Evolutionary conservation across 2,329 filamentous ascomycete genomes (phyloP), one percentile per base, ranked within the genome.

Genomic region (Hymenoscyphus salicellus): DNA sequence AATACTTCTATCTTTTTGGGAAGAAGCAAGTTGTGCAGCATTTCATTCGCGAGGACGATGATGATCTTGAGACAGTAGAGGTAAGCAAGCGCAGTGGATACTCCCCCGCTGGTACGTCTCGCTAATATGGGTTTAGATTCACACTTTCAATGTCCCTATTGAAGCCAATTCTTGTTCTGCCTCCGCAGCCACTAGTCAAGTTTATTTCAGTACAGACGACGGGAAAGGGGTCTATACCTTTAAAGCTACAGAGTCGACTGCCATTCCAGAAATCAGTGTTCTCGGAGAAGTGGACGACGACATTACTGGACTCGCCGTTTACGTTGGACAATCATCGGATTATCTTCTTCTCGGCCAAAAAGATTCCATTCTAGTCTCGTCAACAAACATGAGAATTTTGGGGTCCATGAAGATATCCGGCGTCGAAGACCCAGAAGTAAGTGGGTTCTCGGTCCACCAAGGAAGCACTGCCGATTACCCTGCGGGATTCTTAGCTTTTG

Each of bases 1-100:
- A 57, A 57, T 57, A 57, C 33, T 33, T 57, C 17, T 57, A 33
- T 8, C 55, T 57, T 36, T 57, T 57, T 33, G 55, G 55, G 17
- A 57, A 57, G 55, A 57, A 57, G 8, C 55, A 57, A 16, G 55
- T 57, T 14, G 55, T 57, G 36, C 30, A 36, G 6, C 20, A 33
- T 57, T 32, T 33, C 5, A 33, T 38, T n/a, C 30, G 33, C 23
- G 20, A 23, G 28, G 30, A 57, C 4, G 30, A 57, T n/a, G 16
- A 10, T 20, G 20, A n/a, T 1, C 17, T 23, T 57, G 33, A 57
- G 30, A 32, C 30, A 36, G 10, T 20, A n/a, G 30, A 57, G 55
- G 55, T 32, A 36, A 57, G 30, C n/a, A 36, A 57, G 30, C n/a
- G 1, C 1, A 11, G 5, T n/a, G 30, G 3, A 33, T 11, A 4